phyloP scores from a whole-genome alignment of 495 filamentous ascomycete genomes.

The Lasiosphaeria ovina region DNA sequence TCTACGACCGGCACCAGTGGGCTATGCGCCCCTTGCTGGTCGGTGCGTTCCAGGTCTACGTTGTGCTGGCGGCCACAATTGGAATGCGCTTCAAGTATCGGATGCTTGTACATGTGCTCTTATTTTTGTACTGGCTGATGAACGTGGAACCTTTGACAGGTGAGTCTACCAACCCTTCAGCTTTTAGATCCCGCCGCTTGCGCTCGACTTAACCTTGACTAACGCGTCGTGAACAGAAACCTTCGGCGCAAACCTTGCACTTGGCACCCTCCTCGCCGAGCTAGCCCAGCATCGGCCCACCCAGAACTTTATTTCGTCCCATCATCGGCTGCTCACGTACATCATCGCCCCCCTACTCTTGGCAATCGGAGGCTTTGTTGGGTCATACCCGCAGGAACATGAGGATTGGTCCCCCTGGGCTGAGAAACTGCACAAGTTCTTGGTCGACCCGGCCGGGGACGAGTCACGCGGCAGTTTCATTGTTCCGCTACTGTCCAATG shows the following conservation, averaged over 20 bases:
- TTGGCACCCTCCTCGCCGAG: conserved; percentile 62
- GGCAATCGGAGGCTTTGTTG: conserved; percentile 51
- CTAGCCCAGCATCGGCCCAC: conserved; percentile 53
- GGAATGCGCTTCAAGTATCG: conserved; percentile 58
- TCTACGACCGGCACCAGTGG: conserved; percentile 66
- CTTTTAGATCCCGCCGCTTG: neutral
- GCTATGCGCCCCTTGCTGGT: conserved; percentile 60
- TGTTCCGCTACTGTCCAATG: conserved; percentile 54
- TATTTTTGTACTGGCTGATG: conserved; percentile 54
- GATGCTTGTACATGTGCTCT: conserved; percentile 48
- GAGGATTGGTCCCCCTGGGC: conserved; percentile 60
- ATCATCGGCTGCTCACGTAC: conserved; percentile 45
- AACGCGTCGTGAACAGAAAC: conserved; percentile 38
- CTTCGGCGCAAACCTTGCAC: conserved; percentile 59
- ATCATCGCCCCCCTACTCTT: conserved; percentile 47
- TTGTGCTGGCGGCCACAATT: conserved; percentile 54
- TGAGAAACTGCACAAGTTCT: conserved; percentile 37
- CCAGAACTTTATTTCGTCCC: conserved; percentile 48
- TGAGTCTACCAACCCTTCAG: conserved; percentile 11
- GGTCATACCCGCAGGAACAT: conserved; percentile 60
- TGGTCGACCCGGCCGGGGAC: conserved; percentile 24
- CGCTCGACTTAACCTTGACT: neutral
- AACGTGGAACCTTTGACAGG: conserved; percentile 37
- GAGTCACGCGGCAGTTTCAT: conserved; percentile 45
- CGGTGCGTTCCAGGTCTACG: conserved; percentile 62